Base-by-base conservation (phyloP, 23 red algal species). In the Gracilaria caudata region DNA sequence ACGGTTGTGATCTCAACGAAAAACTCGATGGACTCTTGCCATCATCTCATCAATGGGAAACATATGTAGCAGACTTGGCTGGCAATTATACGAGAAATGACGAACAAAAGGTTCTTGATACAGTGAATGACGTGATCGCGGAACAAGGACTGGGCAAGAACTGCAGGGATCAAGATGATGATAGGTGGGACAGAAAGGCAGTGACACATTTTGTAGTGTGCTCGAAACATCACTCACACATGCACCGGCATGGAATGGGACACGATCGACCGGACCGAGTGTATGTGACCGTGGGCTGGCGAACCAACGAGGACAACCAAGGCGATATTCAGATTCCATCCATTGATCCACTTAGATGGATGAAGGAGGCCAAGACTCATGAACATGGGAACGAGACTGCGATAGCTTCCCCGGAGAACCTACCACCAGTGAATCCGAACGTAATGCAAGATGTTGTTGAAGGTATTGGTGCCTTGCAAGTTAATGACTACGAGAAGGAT, bases 151-250 rank as follows among this genome's bases (percentile, higher is more conserved):
- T 41, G 19, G 38, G 16, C 21, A 26, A 72, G 35, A 28, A 17
- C 5, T 32, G 28, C 13, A 40, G 6, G 20, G 7, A 47, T 38
- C n/a, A 47, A 49, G 38, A 75, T 75, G 70, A 38, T 24, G 39
- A 75, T 33, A 75, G 24, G 26, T 75, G 70, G 70, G 70, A 75
- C 14, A 75, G 70, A 47, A 46, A 34, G 21, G 70, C 70, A 12
- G 43, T 49, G 13, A 89, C 71, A 20, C 55, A 89, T 78, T 89
- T 89, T 79, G 85, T 89, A 1, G 45, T 89, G 21, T 78, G 85
- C 34, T 68, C 54, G 16, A 78, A 55, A n/a, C 51, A 75, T 36
- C 35, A 73, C 30, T 68, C 38, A 9, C 24, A 68, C 61, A 3
- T 56, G 43, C 61, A 64, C 17, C 14, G 60, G 24, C 49, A 53